A percentile compares a stretch with the other conserved stretches of the same genome.
Evolutionary conservation across 306 rosid species (phyloP).

Genomic region (Glycine soja): DNA sequence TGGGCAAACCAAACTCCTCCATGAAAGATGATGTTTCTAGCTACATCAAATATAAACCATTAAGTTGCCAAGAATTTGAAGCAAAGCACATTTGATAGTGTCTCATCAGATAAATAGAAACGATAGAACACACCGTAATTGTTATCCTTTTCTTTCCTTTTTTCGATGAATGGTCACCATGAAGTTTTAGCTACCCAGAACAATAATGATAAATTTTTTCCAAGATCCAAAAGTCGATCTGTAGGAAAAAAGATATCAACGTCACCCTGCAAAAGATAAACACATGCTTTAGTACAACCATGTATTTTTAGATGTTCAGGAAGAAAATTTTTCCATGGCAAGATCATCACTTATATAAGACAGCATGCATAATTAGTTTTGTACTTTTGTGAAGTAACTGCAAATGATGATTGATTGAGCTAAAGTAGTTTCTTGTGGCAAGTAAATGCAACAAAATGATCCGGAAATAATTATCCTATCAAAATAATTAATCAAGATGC

Average conservation of each 20-base stretch:
- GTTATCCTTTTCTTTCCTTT: constrained; percentile 90
- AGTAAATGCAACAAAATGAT: constrained; percentile 17
- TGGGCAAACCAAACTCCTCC: constrained; percentile 98
- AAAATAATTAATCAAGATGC: not conserved
- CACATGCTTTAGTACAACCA: constrained; percentile 18
- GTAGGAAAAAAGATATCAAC: constrained; percentile 97
- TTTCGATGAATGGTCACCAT: constrained; percentile 59
- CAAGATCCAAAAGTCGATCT: constrained; percentile 84
- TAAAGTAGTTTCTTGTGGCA: constrained; percentile 9
- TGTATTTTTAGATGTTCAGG: constrained; percentile 14
- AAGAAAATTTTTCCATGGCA: constrained; percentile 26
- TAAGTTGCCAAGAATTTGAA: constrained; percentile 26
- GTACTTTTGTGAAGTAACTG: constrained; percentile 10
- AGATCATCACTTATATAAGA: constrained; percentile 8
- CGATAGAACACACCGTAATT: constrained; percentile 64
- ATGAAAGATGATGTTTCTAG: constrained; percentile 95
- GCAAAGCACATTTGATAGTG: constrained; percentile 7
- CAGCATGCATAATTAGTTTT: not conserved
- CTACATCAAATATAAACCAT: constrained; percentile 54
- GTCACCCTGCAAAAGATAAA: constrained; percentile 74
- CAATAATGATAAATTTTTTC: constrained; percentile 89
- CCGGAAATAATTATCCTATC: not conserved
- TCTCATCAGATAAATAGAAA: constrained; percentile 22
- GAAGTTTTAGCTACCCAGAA: constrained; percentile 79
- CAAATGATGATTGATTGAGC: constrained; percentile 4